A percentile compares a stretch with the other conserved stretches of the same genome.
These are phyloP conservation scores for Fusarium sp. DNA, from an alignment of 2,329 filamentous ascomycete species.

Conservation along the genomic window DNA sequence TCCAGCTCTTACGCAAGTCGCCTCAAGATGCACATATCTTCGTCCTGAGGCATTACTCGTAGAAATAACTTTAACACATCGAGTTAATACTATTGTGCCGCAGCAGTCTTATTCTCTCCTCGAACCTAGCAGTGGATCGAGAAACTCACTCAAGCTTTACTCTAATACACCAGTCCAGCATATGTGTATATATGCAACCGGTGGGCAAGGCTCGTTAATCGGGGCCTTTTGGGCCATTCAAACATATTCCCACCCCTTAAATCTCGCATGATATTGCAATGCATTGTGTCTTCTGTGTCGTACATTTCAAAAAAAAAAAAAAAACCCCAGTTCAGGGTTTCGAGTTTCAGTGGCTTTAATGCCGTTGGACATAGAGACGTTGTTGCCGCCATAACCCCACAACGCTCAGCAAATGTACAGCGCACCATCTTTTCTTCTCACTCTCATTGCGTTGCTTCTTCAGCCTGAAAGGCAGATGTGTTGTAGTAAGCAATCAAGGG, in stretches of 20 bases:
- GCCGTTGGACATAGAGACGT: slow-evolving; percentile 61
- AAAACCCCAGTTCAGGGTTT: slow-evolving; percentile 11
- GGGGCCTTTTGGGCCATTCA: slow-evolving; percentile 31
- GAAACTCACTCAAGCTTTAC: slow-evolving; percentile 5
- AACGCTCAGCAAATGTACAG: slow-evolving; percentile 56
- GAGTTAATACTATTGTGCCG: neutral
- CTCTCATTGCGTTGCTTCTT: slow-evolving; percentile 13
- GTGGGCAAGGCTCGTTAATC: slow-evolving; percentile 37
- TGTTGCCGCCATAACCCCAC: slow-evolving; percentile 52
- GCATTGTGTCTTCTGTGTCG: slow-evolving; percentile 26
- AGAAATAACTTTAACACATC: neutral
- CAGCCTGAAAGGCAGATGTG: slow-evolving; percentile 21
- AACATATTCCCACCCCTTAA: slow-evolving; percentile 23
- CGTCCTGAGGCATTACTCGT: slow-evolving; percentile 28
- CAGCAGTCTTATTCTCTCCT: slow-evolving; percentile 20
- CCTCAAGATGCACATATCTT: slow-evolving; percentile 25
- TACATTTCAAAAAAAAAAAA: slow-evolving; percentile 29
- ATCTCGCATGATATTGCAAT: slow-evolving; percentile 21
- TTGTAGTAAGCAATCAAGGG: slow-evolving; percentile 5
- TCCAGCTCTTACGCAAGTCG: slow-evolving; percentile 16
- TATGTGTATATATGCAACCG: slow-evolving; percentile 27
- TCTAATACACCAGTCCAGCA: neutral
- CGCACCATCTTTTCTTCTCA: slow-evolving; percentile 47
- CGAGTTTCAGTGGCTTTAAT: slow-evolving; percentile 41
- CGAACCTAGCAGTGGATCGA: slow-evolving; percentile 1